Evolutionary conservation across 106 monocot genomes (phyloP).

Genomic region (Acorus gramineus): DNA sequence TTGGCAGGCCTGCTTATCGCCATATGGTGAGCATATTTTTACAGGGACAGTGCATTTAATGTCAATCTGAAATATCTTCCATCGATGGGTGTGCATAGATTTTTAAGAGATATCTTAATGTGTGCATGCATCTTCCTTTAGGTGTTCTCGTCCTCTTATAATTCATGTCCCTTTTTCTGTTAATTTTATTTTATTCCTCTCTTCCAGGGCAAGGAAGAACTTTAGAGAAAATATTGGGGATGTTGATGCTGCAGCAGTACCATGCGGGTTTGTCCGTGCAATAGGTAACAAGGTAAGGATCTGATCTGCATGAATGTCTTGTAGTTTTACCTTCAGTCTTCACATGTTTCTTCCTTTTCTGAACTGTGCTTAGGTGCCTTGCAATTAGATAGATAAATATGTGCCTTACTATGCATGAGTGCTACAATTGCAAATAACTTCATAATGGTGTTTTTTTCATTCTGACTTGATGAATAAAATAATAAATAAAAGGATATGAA

Average conservation of each 20-base stretch:
- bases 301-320: too few species aligned
- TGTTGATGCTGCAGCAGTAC: conserved; percentile 91
- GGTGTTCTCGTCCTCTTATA: too few species aligned
- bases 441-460: too few species aligned
- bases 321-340: too few species aligned
- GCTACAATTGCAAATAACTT: too few species aligned
- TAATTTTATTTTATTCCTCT: background rate
- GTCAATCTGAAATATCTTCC: background rate
- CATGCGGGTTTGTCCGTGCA: conserved; percentile 87
- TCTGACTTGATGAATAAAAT: too few species aligned
- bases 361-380: too few species aligned
- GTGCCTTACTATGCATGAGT: background rate
- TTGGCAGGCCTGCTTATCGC: conserved; percentile 55
- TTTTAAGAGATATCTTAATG: background rate
- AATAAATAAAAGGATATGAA: too few species aligned
- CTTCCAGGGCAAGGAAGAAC: conserved; percentile 52
- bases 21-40: conserved; percentile 23
- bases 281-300: conserved; percentile 72
- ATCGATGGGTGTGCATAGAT: background rate
- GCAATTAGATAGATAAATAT: background rate
- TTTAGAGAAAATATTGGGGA: conserved; percentile 74
- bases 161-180: background rate
- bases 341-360: background rate
- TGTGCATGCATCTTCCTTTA: background rate
- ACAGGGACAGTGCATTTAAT: too few species aligned